phyloP scores from a whole-genome alignment of 2,329 filamentous ascomycete species.

The Fusarium duplospermum region DNA sequence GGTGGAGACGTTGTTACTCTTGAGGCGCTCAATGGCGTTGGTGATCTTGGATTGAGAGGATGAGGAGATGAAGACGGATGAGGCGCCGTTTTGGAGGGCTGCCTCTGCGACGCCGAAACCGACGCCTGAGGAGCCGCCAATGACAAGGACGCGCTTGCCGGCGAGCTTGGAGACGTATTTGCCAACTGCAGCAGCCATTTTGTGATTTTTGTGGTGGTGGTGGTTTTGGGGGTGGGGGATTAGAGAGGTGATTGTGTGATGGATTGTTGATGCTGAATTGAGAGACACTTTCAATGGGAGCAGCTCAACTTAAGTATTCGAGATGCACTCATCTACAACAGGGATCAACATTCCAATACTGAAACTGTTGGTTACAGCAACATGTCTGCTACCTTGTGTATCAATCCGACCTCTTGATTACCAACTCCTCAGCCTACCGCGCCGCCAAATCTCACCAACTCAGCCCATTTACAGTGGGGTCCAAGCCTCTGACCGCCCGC shows the following conservation, averaged over 20 bases:
- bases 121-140: conserved; percentile 38
- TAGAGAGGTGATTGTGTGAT: not conserved
- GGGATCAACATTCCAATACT: not conserved
- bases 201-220: not conserved
- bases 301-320: not conserved
- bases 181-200: conserved; percentile 27
- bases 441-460: not conserved
- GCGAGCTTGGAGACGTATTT: conserved; percentile 35
- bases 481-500: not conserved
- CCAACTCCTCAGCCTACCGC: not conserved
- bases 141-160: conserved; percentile 37
- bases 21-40: conserved; percentile 24
- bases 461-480: not conserved
- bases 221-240: not conserved
- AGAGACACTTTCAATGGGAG: not conserved
- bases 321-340: not conserved
- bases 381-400: not conserved
- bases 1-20: conserved; percentile 21
- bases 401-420: not conserved
- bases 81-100: conserved; percentile 27
- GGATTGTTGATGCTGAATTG: not conserved
- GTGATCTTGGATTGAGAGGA: conserved; percentile 21
- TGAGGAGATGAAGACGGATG: conserved; percentile 30
- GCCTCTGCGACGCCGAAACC: conserved; percentile 39
- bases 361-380: not conserved